phyloP scores from a whole-genome alignment of 2,329 filamentous ascomycete species.

The Fusarium sp. region DNA sequence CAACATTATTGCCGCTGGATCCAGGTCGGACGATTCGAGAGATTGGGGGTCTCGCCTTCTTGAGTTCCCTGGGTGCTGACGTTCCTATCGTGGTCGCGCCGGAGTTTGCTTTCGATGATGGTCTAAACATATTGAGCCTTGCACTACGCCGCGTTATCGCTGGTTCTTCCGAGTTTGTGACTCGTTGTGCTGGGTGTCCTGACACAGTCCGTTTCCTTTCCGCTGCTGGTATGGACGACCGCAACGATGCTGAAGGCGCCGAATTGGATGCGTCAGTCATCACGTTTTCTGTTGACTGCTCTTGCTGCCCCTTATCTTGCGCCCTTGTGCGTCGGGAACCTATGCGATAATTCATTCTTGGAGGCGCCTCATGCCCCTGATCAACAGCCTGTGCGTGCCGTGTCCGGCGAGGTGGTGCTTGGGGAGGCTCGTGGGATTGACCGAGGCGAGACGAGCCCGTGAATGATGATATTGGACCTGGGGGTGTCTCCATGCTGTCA shows the following conservation, averaged over 20 bases:
- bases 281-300: slow-evolving; percentile 53
- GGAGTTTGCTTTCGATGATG: slow-evolving; percentile 74
- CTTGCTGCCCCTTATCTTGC: slow-evolving; percentile 52
- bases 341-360: slow-evolving; percentile 72
- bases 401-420: slow-evolving; percentile 65
- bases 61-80: slow-evolving; percentile 76
- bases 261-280: slow-evolving; percentile 57
- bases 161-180: slow-evolving; percentile 68
- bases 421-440: slow-evolving; percentile 59
- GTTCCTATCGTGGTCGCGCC: slow-evolving; percentile 67
- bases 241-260: slow-evolving; percentile 52
- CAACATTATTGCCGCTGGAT: slow-evolving; percentile 77
- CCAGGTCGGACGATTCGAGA: slow-evolving; percentile 74
- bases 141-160: slow-evolving; percentile 73
- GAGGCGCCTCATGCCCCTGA: slow-evolving; percentile 67
- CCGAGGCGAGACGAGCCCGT: slow-evolving; percentile 39
- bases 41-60: slow-evolving; percentile 82
- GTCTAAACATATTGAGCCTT: slow-evolving; percentile 75
- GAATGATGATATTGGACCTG: slow-evolving; percentile 44
- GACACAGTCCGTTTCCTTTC: slow-evolving; percentile 94
- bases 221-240: slow-evolving; percentile 58
- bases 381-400: slow-evolving; percentile 66
- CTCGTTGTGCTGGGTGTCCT: slow-evolving; percentile 74
- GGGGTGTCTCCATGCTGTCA: slow-evolving; percentile 74
- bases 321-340: slow-evolving; percentile 58